These are phyloP conservation scores for Chara braunii DNA, from an alignment of 139 green algal species.

Conservation along the genomic window DNA sequence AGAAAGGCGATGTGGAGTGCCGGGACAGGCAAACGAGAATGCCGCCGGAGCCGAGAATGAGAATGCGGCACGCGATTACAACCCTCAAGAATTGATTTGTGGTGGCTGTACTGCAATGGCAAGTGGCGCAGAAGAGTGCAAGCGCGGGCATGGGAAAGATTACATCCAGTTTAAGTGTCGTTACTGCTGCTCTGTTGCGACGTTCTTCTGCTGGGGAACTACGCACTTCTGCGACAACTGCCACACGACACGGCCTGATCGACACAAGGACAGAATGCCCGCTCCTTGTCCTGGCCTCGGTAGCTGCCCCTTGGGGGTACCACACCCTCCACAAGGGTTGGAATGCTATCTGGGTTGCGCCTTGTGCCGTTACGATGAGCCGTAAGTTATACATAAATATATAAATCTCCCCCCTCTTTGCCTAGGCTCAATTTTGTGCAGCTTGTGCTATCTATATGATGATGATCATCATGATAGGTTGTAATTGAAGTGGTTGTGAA, in stretches of 20 bases:
- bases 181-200: slow-evolving; percentile 44
- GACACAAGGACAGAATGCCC: no score
- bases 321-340: slow-evolving; percentile 23
- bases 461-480: no score
- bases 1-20: slow-evolving; percentile 24
- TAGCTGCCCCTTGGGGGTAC: slow-evolving; percentile 11
- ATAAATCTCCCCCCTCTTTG: no score
- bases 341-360: slow-evolving; percentile 48
- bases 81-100: slow-evolving; percentile 7
- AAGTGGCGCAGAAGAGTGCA: background rate
- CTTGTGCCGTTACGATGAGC: no score
- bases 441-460: no score
- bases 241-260: slow-evolving; percentile 23
- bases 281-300: background rate
- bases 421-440: no score
- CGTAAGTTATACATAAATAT: no score
- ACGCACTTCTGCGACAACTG: slow-evolving; percentile 44
- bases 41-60: background rate
- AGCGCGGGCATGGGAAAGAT: slow-evolving; percentile 19
- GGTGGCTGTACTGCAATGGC: background rate
- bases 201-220: slow-evolving; percentile 46
- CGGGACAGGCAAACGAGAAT: background rate
- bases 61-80: background rate
- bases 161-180: slow-evolving; percentile 52
- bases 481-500: no score